Conservation (phyloP, 495 filamentous ascomycete species). For the Tuber indicum region DNA sequence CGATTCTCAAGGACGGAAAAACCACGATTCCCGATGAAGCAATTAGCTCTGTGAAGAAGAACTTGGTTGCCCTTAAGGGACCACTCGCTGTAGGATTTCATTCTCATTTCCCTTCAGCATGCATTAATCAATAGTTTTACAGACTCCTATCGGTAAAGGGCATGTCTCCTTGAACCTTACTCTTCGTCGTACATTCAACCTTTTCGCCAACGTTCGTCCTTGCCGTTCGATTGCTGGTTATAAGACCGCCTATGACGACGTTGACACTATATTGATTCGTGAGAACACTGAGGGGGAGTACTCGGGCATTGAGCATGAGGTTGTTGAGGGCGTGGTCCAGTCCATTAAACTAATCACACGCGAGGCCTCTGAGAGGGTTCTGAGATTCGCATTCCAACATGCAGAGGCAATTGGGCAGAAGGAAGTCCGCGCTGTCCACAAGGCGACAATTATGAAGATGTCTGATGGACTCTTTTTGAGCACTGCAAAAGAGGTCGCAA, state of each 20-base stretch:
- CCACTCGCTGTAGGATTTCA: conserved; percentile 73
- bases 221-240: conserved; percentile 93
- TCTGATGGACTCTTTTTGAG: conserved; percentile 93
- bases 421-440: conserved; percentile 96
- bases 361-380: conserved; percentile 86
- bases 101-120: neutral
- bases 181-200: conserved; percentile 96
- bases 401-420: conserved; percentile 82
- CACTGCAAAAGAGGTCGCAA: conserved; percentile 71
- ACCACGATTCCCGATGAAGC: conserved; percentile 85
- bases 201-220: conserved; percentile 96
- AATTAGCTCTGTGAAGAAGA: conserved; percentile 81
- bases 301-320: conserved; percentile 97
- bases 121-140: conserved; percentile 19
- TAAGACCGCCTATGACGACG: conserved; percentile 97
- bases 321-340: conserved; percentile 96
- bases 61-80: conserved; percentile 94
- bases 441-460: conserved; percentile 99
- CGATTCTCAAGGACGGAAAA: conserved; percentile 83
- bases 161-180: conserved; percentile 99
- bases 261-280: conserved; percentile 95
- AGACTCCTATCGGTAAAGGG: conserved; percentile 97
- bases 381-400: conserved; percentile 96
- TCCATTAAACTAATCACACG: conserved; percentile 97
- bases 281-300: conserved; percentile 99